Evolutionary conservation across 257 asterid species (phyloP).

Genomic region (Knoxia roxburghii): DNA sequence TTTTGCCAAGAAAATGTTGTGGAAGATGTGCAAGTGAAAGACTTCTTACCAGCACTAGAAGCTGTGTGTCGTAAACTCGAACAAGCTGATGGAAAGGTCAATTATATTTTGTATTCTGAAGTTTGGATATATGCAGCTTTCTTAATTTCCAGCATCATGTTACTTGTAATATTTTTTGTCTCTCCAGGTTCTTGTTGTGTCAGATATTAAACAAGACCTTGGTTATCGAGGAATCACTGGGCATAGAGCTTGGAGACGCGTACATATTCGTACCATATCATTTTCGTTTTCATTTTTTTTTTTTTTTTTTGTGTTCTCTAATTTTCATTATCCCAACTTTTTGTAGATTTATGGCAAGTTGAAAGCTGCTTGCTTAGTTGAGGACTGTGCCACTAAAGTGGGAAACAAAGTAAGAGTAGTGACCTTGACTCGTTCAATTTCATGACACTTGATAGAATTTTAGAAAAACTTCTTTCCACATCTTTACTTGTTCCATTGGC

Average conservation of each 20-base stretch:
- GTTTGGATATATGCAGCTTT: constrained; percentile 11
- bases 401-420: constrained; percentile 53
- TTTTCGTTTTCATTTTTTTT: constrained; percentile 2
- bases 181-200: constrained; percentile 73
- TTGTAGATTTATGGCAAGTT: constrained; percentile 69
- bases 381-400: constrained; percentile 59
- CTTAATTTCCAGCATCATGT: constrained; percentile 22
- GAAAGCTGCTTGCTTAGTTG: constrained; percentile 68
- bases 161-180: constrained; percentile 17
- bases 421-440: not conserved
- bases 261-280: constrained; percentile 20
- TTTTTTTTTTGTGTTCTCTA: not conserved
- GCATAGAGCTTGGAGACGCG: constrained; percentile 89
- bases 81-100: constrained; percentile 74
- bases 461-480: too few species aligned
- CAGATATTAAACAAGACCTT: constrained; percentile 78
- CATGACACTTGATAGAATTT: not conserved
- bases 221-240: constrained; percentile 64
- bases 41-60: constrained; percentile 70
- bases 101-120: constrained; percentile 22
- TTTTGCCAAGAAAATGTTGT: constrained; percentile 34
- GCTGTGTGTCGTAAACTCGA: constrained; percentile 81
- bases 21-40: constrained; percentile 64
- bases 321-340: constrained; percentile 19
- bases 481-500: not conserved